Evolutionary conservation across 2,329 filamentous ascomycete species (phyloP).

Genomic region (Aspergillus thermomutatus): DNA sequence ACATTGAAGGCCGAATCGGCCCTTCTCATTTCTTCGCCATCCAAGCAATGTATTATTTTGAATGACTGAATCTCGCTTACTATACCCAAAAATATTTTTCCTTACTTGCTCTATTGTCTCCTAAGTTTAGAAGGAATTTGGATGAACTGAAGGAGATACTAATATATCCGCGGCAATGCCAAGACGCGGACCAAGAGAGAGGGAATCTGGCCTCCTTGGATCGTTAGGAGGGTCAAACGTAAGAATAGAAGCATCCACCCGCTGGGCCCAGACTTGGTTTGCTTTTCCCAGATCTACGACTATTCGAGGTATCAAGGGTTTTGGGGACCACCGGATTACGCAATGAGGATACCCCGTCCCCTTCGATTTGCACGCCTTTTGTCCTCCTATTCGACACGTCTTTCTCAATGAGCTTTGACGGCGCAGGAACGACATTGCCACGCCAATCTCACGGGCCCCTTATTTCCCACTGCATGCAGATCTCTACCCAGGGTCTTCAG

Average conservation of each 20-base stretch:
- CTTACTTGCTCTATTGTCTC: not conserved
- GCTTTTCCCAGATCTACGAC: constrained; percentile 4
- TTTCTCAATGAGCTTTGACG: not conserved
- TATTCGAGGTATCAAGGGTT: constrained; percentile 3
- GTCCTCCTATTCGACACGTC: not conserved
- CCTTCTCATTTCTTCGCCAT: not conserved
- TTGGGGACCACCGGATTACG: constrained; percentile 21
- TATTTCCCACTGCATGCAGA: not conserved
- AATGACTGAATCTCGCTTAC: not conserved
- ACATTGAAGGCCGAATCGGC: no score
- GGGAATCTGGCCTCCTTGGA: constrained; percentile 5
- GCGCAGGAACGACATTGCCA: constrained; percentile 3
- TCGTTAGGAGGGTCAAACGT: constrained; percentile 6
- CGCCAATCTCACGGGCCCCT: not conserved
- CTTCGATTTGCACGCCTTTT: constrained; percentile 5
- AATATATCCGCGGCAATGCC: not conserved
- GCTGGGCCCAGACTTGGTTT: constrained; percentile 5
- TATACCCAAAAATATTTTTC: not conserved
- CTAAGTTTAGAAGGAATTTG: not conserved
- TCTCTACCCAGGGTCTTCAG: not conserved
- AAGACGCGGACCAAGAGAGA: constrained; percentile 12
- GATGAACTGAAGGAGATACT: not conserved
- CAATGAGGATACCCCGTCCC: constrained; percentile 14
- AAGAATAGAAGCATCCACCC: constrained; percentile 18
- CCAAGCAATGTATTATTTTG: not conserved